A percentile compares a stretch with the other conserved stretches of the same genome.
These are phyloP conservation scores for Avena sativa DNA, from an alignment of 176 grass and related monocot genomes.

Conservation along the genomic window DNA sequence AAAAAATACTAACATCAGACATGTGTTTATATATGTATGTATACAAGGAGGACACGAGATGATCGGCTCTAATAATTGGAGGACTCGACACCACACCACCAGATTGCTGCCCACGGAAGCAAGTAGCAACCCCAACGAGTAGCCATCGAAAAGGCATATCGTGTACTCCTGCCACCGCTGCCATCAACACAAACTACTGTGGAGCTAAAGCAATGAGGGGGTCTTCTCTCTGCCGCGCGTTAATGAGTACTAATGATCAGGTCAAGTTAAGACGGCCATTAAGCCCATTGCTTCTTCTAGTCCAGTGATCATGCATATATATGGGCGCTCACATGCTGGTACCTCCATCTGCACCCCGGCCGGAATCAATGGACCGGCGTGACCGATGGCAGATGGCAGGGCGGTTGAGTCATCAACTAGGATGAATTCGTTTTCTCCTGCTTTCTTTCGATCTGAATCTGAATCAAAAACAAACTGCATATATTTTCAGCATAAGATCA, in stretches of 20 bases:
- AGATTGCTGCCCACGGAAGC: neutral
- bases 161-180: neutral
- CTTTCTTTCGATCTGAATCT: neutral
- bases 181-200: neutral
- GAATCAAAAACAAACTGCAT: neutral
- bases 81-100: neutral
- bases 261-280: too few species aligned
- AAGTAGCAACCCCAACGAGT: neutral
- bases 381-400: neutral
- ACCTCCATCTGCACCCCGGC: neutral
- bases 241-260: too few species aligned
- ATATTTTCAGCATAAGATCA: neutral
- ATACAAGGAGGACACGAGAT: neutral
- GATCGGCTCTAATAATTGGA: neutral
- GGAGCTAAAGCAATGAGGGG: neutral
- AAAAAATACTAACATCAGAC: too few species aligned
- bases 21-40: too few species aligned
- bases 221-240: too few species aligned
- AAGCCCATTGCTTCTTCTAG: neutral
- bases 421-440: neutral
- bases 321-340: neutral
- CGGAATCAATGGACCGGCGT: constrained; percentile 5
- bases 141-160: neutral
- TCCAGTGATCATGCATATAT: neutral
- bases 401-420: neutral